Conservation (phyloP, 306 rosid species). For the Corylus avellana region DNA sequence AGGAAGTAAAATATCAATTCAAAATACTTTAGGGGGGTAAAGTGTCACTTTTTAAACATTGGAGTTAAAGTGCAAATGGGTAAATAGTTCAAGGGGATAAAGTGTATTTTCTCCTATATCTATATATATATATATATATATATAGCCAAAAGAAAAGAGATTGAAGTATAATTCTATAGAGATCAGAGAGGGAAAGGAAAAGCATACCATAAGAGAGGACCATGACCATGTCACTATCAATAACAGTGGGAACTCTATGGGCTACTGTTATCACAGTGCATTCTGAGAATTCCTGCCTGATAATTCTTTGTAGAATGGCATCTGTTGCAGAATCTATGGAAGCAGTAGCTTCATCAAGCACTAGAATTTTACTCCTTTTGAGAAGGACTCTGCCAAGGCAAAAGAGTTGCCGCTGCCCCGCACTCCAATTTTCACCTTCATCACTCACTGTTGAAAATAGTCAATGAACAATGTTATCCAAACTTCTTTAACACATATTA, state of each 20-base stretch:
- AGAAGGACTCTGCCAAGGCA: constrained; percentile 66
- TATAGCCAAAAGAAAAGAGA: too few relatives aligned
- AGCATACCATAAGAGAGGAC: constrained; percentile 65
- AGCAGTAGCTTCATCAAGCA: constrained; percentile 71
- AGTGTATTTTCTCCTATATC: too few relatives aligned
- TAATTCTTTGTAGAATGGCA: constrained; percentile 49
- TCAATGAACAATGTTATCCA: not conserved
- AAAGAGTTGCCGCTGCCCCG: constrained; percentile 62
- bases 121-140: too few relatives aligned
- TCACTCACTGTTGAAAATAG: constrained; percentile 39
- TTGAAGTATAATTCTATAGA: too few relatives aligned
- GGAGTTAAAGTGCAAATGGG: too few relatives aligned
- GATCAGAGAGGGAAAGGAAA: not conserved
- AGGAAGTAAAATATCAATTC: too few relatives aligned
- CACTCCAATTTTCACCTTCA: constrained; percentile 74
- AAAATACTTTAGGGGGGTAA: too few relatives aligned
- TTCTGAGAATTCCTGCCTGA: constrained; percentile 46
- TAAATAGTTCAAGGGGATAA: too few relatives aligned
- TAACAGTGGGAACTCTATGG: constrained; percentile 63
- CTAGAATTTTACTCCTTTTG: constrained; percentile 55
- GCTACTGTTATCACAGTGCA: constrained; percentile 65
- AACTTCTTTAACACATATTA: not conserved
- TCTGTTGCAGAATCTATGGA: constrained; percentile 71
- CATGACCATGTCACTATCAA: constrained; percentile 69
- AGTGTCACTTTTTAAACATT: too few relatives aligned